phyloP scores from a whole-genome alignment of 345 rosid species.

The Brassica carinata region DNA sequence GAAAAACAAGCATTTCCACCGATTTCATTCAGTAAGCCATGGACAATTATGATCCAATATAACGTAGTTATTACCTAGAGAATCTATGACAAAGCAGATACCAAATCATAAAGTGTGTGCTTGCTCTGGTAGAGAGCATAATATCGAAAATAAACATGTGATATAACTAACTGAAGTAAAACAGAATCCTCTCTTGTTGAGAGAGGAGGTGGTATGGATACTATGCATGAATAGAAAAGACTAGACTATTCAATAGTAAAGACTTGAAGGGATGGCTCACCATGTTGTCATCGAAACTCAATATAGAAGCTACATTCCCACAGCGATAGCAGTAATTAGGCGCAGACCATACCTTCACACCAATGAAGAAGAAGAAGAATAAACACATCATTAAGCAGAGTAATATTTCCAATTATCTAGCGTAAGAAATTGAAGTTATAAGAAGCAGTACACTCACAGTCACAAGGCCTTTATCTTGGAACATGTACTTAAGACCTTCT shows the following conservation, averaged over 20 bases:
- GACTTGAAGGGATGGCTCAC: slow-evolving; percentile 48
- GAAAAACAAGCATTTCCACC: slow-evolving; percentile 9
- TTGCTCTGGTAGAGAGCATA: not conserved
- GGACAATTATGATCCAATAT: not conserved
- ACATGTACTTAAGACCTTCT: slow-evolving; percentile 99
- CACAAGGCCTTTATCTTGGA: slow-evolving; percentile 98
- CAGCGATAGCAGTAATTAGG: slow-evolving; percentile 99
- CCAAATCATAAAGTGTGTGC: not conserved
- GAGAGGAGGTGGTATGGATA: not conserved
- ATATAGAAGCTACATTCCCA: slow-evolving; percentile 97
- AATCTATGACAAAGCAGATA: not conserved
- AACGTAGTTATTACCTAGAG: not conserved
- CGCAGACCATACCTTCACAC: slow-evolving; percentile 95
- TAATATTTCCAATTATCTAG: not conserved
- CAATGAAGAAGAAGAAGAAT: slow-evolving; percentile 7
- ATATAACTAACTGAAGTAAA: not conserved
- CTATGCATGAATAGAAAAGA: not conserved
- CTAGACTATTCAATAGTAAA: slow-evolving; percentile 1
- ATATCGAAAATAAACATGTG: not conserved
- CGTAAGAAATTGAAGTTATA: not conserved
- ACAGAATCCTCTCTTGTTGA: slow-evolving; percentile 5
- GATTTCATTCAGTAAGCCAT: slow-evolving; percentile 6
- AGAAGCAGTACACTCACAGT: slow-evolving; percentile 59
- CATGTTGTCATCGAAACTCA: slow-evolving; percentile 98
- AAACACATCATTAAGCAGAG: slow-evolving; percentile 5